phyloP scores from a whole-genome alignment of 139 green algal species.

The Chlamydomonas incerta region DNA sequence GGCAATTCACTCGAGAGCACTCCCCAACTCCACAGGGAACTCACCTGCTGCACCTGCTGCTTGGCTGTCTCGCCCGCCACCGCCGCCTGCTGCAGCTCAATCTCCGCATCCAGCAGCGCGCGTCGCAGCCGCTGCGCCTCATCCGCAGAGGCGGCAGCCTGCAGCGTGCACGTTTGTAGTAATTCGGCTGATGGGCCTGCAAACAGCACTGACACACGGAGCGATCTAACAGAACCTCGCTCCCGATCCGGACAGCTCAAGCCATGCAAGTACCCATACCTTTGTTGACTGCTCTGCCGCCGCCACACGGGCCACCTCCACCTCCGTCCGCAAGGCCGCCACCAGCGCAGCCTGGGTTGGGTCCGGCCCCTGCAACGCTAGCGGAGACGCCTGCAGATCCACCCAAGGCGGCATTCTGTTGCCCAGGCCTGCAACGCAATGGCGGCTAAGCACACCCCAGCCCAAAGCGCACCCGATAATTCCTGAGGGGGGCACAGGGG shows the following conservation, averaged over 20 bases:
- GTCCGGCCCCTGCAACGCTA: neutral
- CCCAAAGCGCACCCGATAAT: no score
- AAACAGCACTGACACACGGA: no score
- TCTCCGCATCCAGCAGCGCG: conserved; percentile 34
- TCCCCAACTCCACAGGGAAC: neutral
- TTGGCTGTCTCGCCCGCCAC: conserved; percentile 17
- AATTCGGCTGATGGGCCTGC: no score
- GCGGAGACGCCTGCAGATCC: neutral
- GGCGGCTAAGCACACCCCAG: no score
- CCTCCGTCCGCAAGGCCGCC: neutral
- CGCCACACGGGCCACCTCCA: conserved; percentile 14
- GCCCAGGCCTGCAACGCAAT: no score
- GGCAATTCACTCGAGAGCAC: no score
- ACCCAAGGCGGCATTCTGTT: neutral
- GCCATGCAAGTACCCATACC: no score
- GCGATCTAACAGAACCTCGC: no score
- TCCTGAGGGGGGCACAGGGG: no score
- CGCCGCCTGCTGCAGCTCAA: conserved; percentile 30
- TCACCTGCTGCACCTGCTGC: conserved; percentile 26
- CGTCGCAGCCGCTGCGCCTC: conserved; percentile 27
- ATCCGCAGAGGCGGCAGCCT: conserved; percentile 1
- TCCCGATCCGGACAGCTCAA: no score
- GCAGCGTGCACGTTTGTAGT: no score
- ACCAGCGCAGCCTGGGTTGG: neutral
- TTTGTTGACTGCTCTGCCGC: conserved; percentile 9